These are phyloP conservation scores for Schoenoplectus triqueter DNA, from an alignment of 202 grass and related monocot species.

Conservation along the genomic window DNA sequence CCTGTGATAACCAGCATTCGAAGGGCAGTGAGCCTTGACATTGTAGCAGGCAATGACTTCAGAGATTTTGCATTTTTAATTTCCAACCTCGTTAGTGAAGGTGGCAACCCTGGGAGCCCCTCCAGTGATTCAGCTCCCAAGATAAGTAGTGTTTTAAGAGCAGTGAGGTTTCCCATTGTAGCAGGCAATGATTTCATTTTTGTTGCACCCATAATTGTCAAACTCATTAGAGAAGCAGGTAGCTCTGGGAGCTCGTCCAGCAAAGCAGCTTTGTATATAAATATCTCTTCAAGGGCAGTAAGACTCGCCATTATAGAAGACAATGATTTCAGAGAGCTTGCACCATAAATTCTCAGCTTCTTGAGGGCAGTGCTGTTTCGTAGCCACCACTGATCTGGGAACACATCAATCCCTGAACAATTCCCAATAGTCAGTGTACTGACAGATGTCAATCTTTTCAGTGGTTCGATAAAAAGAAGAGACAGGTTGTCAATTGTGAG, in stretches of 20 bases:
- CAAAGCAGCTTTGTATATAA: background rate
- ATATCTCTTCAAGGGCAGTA: background rate
- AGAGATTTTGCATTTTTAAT: background rate
- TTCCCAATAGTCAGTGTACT: accelerated
- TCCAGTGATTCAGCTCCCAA: too few relatives aligned
- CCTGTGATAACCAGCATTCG: background rate
- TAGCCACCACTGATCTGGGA: background rate
- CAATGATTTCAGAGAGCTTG: background rate
- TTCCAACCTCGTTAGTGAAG: background rate
- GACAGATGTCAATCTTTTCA: background rate
- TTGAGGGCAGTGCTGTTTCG: background rate
- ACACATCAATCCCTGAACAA: background rate
- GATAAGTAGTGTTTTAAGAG: background rate
- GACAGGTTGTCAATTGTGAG: background rate
- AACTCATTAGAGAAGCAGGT: background rate
- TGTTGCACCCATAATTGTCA: too few relatives aligned
- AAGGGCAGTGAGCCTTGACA: background rate
- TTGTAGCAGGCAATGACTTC: background rate
- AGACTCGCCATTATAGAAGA: background rate
- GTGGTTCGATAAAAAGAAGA: conserved; percentile 10
- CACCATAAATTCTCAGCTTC: background rate
- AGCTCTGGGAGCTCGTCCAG: background rate
- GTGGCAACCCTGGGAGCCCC: too few relatives aligned
- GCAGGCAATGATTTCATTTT: too few relatives aligned
- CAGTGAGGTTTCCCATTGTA: too few relatives aligned